phyloP scores from a whole-genome alignment of 1,284 basidiomycete species.

The Rhodofomes roseus region DNA sequence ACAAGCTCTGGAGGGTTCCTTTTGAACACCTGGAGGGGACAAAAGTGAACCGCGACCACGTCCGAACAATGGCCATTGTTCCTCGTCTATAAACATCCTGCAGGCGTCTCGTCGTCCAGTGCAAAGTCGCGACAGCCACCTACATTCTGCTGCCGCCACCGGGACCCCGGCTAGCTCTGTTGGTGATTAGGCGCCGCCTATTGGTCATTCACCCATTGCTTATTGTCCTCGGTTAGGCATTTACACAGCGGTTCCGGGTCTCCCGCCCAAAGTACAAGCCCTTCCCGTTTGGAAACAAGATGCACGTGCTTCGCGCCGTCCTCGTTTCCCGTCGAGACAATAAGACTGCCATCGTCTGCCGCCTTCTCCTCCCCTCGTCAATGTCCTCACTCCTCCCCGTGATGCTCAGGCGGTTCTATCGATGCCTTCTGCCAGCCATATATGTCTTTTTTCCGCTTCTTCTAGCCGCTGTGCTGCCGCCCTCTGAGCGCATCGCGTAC shows the following conservation, averaged over 20 bases:
- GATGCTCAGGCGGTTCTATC: neutral
- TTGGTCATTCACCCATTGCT: neutral
- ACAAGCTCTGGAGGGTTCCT: constrained; percentile 11
- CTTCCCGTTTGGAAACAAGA: constrained; percentile 20
- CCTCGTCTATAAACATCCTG: constrained; percentile 22
- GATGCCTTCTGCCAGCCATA: neutral
- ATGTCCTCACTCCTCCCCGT: neutral
- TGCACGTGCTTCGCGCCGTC: constrained; percentile 2
- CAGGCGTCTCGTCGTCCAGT: constrained; percentile 11
- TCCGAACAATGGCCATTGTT: constrained; percentile 22
- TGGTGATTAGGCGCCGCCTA: neutral
- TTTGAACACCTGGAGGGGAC: constrained; percentile 16
- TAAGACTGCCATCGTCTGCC: constrained; percentile 12
- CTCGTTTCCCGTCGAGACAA: constrained; percentile 15
- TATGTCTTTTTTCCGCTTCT: neutral
- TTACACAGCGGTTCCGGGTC: constrained; percentile 8
- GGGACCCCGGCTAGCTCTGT: constrained; percentile 11
- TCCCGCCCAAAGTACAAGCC: constrained; percentile 14
- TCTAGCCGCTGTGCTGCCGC: neutral
- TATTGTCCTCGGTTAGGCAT: constrained; percentile 13
- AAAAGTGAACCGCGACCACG: constrained; percentile 20
- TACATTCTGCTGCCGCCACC: neutral
- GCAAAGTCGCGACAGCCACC: constrained; percentile 9
- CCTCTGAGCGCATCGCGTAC: neutral
- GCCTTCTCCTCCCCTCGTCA: neutral